These are phyloP conservation scores for Ceratocystis lukuohia DNA, from an alignment of 2,329 filamentous ascomycete species.

Conservation along the genomic window DNA sequence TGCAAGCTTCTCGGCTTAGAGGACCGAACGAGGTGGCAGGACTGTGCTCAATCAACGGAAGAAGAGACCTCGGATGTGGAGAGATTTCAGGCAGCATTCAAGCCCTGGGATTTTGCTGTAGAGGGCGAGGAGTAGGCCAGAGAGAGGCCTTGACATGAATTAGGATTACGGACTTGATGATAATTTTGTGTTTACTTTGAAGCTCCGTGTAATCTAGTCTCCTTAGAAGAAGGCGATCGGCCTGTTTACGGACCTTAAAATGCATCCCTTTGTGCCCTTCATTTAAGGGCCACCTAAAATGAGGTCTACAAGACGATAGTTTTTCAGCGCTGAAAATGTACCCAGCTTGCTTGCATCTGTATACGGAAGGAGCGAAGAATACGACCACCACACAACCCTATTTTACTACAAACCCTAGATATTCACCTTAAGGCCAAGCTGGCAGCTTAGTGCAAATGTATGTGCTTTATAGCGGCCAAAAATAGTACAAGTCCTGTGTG, in stretches of 20 bases:
- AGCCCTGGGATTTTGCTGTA: constrained; percentile 71
- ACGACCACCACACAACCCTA: not conserved
- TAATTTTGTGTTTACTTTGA: too few species aligned
- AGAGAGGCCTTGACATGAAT: not conserved
- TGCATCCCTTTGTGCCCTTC: too few species aligned
- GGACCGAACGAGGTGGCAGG: constrained; percentile 67
- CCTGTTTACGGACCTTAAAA: too few species aligned
- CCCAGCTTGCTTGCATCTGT: too few species aligned
- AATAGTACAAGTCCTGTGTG: not conserved
- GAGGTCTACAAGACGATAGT: too few species aligned
- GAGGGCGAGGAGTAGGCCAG: constrained; percentile 6
- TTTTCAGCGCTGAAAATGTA: too few species aligned
- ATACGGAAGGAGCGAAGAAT: too few species aligned
- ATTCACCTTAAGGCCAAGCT: not conserved
- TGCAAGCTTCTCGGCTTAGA: constrained; percentile 78
- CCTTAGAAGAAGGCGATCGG: too few species aligned
- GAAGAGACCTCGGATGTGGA: constrained; percentile 71
- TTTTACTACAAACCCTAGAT: not conserved
- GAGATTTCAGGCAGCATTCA: constrained; percentile 68
- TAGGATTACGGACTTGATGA: not conserved
- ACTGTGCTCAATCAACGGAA: constrained; percentile 61
- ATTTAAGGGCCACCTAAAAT: too few species aligned
- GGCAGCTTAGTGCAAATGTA: too few species aligned
- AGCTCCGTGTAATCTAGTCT: too few species aligned
- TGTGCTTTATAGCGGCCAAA: too few species aligned